Conservation (phyloP, 345 rosid genomes). For the Acer saccharum region DNA sequence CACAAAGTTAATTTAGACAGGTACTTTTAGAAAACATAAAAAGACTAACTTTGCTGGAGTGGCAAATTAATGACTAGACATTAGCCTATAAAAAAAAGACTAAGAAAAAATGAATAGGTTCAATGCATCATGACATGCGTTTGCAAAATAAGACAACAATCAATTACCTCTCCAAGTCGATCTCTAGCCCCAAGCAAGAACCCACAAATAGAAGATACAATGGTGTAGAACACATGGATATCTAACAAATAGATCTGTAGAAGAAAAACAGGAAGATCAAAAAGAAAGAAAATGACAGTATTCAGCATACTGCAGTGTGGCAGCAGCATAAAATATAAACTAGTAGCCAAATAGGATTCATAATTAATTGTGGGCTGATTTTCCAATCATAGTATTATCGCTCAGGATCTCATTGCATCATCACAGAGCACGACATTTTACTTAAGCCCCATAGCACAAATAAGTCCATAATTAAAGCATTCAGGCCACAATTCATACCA, state of each 20-base stretch:
- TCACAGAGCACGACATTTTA: not conserved
- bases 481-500: not conserved
- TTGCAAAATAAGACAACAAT: not conserved
- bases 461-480: not conserved
- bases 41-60: not conserved
- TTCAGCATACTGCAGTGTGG: not conserved
- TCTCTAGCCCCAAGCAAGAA: slow-evolving; percentile 97
- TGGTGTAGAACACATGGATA: slow-evolving; percentile 76
- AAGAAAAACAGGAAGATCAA: slow-evolving; percentile 16
- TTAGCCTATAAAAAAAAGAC: not conserved
- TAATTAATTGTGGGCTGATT: not conserved
- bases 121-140: not conserved
- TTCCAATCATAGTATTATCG: not conserved
- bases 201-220: slow-evolving; percentile 85
- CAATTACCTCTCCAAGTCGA: slow-evolving; percentile 91
- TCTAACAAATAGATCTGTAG: slow-evolving; percentile 90
- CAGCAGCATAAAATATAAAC: not conserved
- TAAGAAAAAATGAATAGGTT: not conserved
- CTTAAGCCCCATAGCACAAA: not conserved
- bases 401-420: not conserved
- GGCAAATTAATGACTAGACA: slow-evolving; percentile 16
- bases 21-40: not conserved
- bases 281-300: not conserved
- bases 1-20: not conserved
- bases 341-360: not conserved